Conservation (phyloP, 1,284 basidiomycete species). For the Boletellus dicymbophilus region DNA sequence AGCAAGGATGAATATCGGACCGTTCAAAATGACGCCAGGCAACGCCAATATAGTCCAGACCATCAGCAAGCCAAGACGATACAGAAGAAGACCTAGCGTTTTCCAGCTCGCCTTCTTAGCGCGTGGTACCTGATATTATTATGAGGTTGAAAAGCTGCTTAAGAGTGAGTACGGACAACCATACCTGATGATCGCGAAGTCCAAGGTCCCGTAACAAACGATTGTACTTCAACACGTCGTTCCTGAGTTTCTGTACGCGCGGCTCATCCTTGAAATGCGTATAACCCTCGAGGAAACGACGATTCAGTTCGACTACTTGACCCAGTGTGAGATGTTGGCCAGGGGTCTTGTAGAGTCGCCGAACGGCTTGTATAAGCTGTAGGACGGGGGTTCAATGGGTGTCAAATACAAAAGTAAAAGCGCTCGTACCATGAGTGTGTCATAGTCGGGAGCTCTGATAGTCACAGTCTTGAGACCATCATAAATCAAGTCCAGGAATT, state of each 20-base stretch:
- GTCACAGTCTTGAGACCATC: slow-evolving; percentile 98
- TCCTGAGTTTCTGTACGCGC: slow-evolving; percentile 79
- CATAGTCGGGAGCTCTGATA: slow-evolving; percentile 94
- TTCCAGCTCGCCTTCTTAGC: slow-evolving; percentile 90
- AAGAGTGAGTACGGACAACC: not conserved
- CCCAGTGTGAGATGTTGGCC: slow-evolving; percentile 94
- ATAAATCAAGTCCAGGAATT: slow-evolving; percentile 91
- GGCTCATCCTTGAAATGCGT: slow-evolving; percentile 94
- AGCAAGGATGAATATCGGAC: slow-evolving; percentile 94
- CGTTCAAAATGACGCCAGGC: slow-evolving; percentile 94
- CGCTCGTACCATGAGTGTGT: slow-evolving; percentile 87
- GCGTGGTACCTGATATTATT: slow-evolving; percentile 61
- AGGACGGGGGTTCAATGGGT: slow-evolving; percentile 1
- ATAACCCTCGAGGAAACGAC: slow-evolving; percentile 94
- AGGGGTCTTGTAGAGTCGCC: slow-evolving; percentile 93
- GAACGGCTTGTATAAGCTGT: slow-evolving; percentile 93
- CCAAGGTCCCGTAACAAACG: slow-evolving; percentile 90
- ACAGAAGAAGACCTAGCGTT: slow-evolving; percentile 82
- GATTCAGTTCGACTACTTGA: slow-evolving; percentile 97
- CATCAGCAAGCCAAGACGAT: slow-evolving; percentile 80
- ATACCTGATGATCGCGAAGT: slow-evolving; percentile 96
- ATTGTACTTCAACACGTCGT: slow-evolving; percentile 93
- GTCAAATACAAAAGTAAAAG: not conserved
- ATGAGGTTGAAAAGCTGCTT: not conserved
- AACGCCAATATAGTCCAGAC: slow-evolving; percentile 90